These are phyloP conservation scores for Uronychia setigera DNA, from an alignment of 73 alveolate genomes.

Conservation along the genomic window DNA sequence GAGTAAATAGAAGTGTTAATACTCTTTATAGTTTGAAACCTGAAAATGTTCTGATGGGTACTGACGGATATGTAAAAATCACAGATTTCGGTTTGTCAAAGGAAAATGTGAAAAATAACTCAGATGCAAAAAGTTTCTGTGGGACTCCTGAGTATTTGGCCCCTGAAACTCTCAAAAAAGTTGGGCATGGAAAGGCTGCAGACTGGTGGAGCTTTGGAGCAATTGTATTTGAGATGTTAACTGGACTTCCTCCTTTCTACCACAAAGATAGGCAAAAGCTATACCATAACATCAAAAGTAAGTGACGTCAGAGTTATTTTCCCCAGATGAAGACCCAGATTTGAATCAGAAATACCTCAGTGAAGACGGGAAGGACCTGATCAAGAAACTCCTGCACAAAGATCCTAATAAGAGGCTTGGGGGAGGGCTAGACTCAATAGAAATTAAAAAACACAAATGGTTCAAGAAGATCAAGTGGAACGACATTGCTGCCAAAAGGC, in stretches of 20 bases:
- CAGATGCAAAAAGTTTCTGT: conserved; percentile 67
- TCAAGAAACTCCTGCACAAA: conserved; percentile 65
- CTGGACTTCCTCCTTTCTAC: conserved; percentile 73
- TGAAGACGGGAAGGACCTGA: conserved; percentile 52
- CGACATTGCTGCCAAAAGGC: not conserved
- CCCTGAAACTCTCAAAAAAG: conserved; percentile 89
- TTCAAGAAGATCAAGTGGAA: not conserved
- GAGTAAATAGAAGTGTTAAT: too few relatives aligned
- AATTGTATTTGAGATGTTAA: conserved; percentile 75
- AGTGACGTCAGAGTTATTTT: conserved; percentile 8
- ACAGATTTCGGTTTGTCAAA: conserved; percentile 72
- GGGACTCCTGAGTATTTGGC: conserved; percentile 93
- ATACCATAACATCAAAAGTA: conserved; percentile 4
- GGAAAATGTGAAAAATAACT: conserved; percentile 49
- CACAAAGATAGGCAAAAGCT: conserved; percentile 55
- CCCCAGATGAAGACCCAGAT: not conserved
- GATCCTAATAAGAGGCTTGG: conserved; percentile 81
- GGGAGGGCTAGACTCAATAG: conserved; percentile 59
- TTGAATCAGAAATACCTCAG: conserved; percentile 19
- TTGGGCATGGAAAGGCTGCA: conserved; percentile 71
- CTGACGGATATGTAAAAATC: conserved; percentile 69
- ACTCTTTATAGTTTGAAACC: conserved; percentile 79
- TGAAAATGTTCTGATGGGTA: conserved; percentile 70
- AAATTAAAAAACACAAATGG: conserved; percentile 1
- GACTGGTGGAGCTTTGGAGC: conserved; percentile 92